phyloP scores from a whole-genome alignment of 305 asterid genomes.

The Fraxinus baroniana region DNA sequence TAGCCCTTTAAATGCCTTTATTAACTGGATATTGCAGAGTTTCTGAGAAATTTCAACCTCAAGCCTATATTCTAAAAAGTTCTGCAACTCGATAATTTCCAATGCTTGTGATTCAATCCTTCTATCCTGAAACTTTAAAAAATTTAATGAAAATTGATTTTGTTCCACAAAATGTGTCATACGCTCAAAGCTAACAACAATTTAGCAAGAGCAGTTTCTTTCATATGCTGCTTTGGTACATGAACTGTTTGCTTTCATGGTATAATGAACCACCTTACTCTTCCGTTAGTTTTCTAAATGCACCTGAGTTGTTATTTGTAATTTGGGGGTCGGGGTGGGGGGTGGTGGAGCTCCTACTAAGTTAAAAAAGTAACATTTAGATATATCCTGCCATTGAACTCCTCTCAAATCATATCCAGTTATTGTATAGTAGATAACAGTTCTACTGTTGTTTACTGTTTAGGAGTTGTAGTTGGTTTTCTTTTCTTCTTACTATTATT shows the following conservation, averaged over 20 bases:
- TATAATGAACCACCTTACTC: not conserved
- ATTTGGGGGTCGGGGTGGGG: not conserved
- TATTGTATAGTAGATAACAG: not conserved
- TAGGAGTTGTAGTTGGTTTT: not conserved
- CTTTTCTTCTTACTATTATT: not conserved
- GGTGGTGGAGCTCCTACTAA: not conserved
- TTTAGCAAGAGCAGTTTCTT: not conserved
- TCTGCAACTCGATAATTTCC: not conserved
- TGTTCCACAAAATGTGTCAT: not conserved
- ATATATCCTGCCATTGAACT: not conserved
- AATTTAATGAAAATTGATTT: not conserved
- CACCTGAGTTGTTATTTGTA: not conserved
- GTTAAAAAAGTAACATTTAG: not conserved
- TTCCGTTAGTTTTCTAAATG: not conserved
- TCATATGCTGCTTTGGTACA: not conserved
- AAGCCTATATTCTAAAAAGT: not conserved
- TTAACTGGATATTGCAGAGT: not conserved
- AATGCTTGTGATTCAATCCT: not conserved
- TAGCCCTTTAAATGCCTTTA: not conserved
- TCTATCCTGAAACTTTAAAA: not conserved
- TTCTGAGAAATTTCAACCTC: not conserved
- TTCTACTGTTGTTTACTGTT: not conserved
- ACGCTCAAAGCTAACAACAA: not conserved
- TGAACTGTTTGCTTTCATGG: not conserved
- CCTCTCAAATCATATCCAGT: not conserved